These are phyloP conservation scores for Anacardium occidentale DNA, from an alignment of 345 rosid species.

Conservation along the genomic window DNA sequence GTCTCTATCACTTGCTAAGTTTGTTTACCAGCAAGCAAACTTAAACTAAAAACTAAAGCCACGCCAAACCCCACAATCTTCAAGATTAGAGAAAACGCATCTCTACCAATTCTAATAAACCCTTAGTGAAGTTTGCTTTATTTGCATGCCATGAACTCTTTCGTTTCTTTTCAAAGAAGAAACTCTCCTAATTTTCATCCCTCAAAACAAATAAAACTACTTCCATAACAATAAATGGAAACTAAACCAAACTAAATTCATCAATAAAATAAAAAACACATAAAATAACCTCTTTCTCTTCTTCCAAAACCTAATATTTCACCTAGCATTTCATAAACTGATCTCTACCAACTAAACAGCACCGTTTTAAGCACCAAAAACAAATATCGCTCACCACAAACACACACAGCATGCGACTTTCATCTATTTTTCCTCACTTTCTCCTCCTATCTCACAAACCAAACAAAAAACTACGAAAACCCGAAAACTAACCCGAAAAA, in stretches of 20 bases:
- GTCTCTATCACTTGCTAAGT: no score
- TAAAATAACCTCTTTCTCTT: background rate
- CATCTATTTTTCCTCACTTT: background rate
- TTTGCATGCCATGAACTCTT: conserved; percentile 9
- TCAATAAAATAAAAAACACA: background rate
- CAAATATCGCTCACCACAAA: background rate
- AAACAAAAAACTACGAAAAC: conserved; percentile 4
- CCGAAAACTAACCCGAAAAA: conserved; percentile 6
- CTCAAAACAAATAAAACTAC: background rate
- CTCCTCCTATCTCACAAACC: conserved; percentile 7
- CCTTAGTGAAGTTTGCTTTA: background rate
- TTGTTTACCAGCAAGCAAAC: no score
- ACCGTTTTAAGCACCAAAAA: background rate
- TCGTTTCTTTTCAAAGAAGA: background rate
- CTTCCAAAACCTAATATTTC: background rate
- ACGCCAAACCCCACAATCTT: no score
- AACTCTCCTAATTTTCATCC: background rate
- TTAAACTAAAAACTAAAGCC: no score
- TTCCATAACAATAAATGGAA: background rate
- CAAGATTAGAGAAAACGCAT: no score
- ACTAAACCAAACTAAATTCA: background rate
- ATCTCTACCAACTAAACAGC: background rate
- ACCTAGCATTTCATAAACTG: background rate
- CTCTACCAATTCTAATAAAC: background rate
- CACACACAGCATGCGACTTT: background rate